These are phyloP conservation scores for Oryza longistaminata DNA, from an alignment of 176 grass and related monocot species.

Conservation along the genomic window DNA sequence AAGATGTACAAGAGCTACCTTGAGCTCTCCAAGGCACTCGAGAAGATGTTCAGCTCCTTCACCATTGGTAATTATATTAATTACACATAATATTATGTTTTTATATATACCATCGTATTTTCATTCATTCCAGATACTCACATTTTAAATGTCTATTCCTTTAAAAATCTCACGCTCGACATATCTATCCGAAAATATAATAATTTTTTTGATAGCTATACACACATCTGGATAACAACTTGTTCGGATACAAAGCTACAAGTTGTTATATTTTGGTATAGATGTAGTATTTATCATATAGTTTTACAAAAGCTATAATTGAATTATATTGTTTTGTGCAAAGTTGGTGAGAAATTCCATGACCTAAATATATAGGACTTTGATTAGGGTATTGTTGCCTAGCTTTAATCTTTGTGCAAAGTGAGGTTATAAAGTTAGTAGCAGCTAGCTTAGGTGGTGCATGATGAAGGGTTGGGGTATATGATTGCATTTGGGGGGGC, in stretches of 20 bases:
- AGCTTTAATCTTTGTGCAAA: constrained; percentile 12
- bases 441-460: constrained; percentile 3
- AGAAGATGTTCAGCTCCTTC: constrained; percentile 96
- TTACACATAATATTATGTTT: background rate
- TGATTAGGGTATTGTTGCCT: background rate
- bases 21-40: constrained; percentile 82
- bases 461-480: constrained; percentile 25
- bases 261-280: no score
- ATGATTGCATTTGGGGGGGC: constrained; percentile 34
- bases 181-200: no score
- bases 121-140: no score
- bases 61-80: constrained; percentile 50
- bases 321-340: background rate
- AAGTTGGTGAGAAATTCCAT: no score
- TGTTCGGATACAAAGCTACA: no score
- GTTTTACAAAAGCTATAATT: no score
- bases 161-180: no score
- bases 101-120: no score
- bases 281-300: no score
- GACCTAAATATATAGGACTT: background rate
- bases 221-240: no score
- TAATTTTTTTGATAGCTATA: no score
- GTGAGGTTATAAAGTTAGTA: background rate
- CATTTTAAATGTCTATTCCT: no score
- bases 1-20: constrained; percentile 90